phyloP scores from a whole-genome alignment of 169 alveolate genomes.

The Plasmodium ovale region DNA sequence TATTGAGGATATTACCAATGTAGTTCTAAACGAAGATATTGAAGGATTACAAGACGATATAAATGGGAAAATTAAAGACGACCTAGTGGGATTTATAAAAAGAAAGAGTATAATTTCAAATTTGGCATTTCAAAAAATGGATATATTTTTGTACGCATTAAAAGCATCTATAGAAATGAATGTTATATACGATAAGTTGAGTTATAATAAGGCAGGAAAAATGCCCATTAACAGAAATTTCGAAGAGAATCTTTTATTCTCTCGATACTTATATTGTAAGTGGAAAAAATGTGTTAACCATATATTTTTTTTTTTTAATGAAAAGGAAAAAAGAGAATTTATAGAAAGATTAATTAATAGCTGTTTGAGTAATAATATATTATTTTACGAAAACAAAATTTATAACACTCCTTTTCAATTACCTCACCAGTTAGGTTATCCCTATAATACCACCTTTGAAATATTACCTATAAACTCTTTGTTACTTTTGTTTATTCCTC shows the following conservation, averaged over 20 bases:
- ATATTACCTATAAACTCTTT: background rate
- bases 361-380: background rate
- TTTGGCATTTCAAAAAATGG: background rate
- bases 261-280: constrained; percentile 14
- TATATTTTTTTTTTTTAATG: constrained; percentile 22
- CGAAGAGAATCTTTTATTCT: background rate
- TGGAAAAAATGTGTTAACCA: constrained; percentile 12
- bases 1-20: constrained; percentile 15
- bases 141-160: constrained; percentile 13
- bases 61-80: background rate
- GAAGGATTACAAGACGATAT: background rate
- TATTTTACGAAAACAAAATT: background rate
- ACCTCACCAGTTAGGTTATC: background rate
- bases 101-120: background rate
- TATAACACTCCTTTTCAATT: constrained; percentile 1
- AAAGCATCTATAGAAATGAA: background rate
- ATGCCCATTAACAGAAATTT: background rate
- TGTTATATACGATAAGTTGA: constrained; percentile 13
- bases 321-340: constrained; percentile 10
- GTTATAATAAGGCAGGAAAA: background rate
- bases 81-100: background rate
- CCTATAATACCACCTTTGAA: background rate
- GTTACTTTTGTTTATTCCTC: constrained; percentile 28
- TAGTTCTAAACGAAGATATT: background rate
- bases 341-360: constrained; percentile 14